These are phyloP conservation scores for Cucurbitaria berberidis DNA, from an alignment of 2,329 filamentous ascomycete genomes.

Conservation along the genomic window DNA sequence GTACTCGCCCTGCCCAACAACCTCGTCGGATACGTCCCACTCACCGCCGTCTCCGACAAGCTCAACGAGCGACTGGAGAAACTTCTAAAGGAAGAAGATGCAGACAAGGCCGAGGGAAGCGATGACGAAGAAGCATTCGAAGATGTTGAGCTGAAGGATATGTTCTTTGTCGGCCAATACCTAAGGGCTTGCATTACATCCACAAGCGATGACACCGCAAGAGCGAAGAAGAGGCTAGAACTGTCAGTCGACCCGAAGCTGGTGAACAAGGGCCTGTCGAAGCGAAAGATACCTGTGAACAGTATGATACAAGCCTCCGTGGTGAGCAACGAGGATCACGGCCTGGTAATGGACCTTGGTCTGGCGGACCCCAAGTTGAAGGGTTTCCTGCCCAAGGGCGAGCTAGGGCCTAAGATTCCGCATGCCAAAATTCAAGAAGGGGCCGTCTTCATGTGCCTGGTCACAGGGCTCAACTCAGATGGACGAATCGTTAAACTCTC, in stretches of 20 bases:
- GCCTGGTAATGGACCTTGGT: conserved; percentile 90
- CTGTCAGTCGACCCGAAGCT: conserved; percentile 81
- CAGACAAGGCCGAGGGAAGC: conserved; percentile 63
- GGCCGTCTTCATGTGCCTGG: conserved; percentile 81
- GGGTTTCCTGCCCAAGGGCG: conserved; percentile 85
- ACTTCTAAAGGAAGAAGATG: conserved; percentile 66
- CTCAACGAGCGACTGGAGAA: conserved; percentile 78
- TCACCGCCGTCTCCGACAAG: conserved; percentile 86
- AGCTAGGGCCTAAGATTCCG: conserved; percentile 71
- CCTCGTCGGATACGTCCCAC: conserved; percentile 83
- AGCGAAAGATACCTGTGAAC: conserved; percentile 75
- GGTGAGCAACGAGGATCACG: conserved; percentile 92
- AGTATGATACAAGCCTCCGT: conserved; percentile 86
- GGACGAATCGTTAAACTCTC: conserved; percentile 89
- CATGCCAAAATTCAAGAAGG: conserved; percentile 78
- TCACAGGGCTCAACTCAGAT: conserved; percentile 74
- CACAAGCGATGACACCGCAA: conserved; percentile 71
- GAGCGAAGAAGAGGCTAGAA: conserved; percentile 81
- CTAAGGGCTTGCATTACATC: conserved; percentile 83
- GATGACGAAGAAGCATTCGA: conserved; percentile 54
- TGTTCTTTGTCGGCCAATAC: conserved; percentile 87
- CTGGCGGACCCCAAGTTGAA: conserved; percentile 70
- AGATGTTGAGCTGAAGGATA: conserved; percentile 72
- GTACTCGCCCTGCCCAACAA: conserved; percentile 90
- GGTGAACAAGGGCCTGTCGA: conserved; percentile 76